These are phyloP conservation scores for Lagenaria siceraria DNA, from an alignment of 306 rosid genomes.

Conservation along the genomic window DNA sequence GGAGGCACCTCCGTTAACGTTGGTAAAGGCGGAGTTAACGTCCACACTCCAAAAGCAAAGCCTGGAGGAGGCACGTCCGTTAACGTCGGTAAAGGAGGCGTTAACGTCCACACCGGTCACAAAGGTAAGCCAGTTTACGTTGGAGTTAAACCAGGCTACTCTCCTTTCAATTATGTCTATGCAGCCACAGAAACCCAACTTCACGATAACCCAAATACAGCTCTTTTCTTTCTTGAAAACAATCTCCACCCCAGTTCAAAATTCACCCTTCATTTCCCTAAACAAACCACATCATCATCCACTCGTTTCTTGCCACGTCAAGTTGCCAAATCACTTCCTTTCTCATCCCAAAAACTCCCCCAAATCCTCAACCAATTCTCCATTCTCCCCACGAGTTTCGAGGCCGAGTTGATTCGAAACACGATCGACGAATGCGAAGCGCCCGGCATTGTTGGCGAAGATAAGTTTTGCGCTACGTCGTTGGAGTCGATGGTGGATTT, in stretches of 20 bases:
- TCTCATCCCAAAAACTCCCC: slow-evolving; percentile 40
- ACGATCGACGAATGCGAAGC: slow-evolving; percentile 55
- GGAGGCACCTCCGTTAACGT: slow-evolving; percentile 46
- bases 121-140: slow-evolving; percentile 54
- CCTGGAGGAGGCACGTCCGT: slow-evolving; percentile 17
- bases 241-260: slow-evolving; percentile 28
- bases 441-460: slow-evolving; percentile 30
- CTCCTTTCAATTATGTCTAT: neutral
- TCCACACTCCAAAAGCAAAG: slow-evolving; percentile 16
- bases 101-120: slow-evolving; percentile 25
- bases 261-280: slow-evolving; percentile 36
- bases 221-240: slow-evolving; percentile 63
- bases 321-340: slow-evolving; percentile 35
- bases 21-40: slow-evolving; percentile 36
- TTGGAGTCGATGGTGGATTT: slow-evolving; percentile 82
- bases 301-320: slow-evolving; percentile 36
- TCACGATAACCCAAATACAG: slow-evolving; percentile 36
- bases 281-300: slow-evolving; percentile 8
- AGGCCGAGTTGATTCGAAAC: slow-evolving; percentile 24
- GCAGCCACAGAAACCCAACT: slow-evolving; percentile 54
- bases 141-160: neutral
- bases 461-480: slow-evolving; percentile 73
- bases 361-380: slow-evolving; percentile 24
- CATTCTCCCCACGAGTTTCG: slow-evolving; percentile 27
- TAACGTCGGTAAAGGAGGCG: slow-evolving; percentile 67